Base-by-base conservation (phyloP, 2,329 filamentous ascomycete genomes). In the Talaromyces sp. region DNA sequence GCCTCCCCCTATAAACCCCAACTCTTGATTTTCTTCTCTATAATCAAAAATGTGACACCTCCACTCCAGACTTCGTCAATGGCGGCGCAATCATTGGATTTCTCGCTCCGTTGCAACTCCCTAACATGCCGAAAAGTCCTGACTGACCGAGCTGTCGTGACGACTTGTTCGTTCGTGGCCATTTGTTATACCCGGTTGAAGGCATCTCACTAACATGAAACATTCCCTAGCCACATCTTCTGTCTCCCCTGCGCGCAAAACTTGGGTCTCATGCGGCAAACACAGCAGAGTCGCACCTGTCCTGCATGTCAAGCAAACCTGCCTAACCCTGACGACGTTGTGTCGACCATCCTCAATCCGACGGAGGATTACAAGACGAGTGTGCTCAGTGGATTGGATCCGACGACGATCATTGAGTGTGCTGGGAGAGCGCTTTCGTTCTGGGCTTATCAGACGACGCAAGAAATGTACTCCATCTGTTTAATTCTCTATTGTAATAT, bases 361-460 rank as follows among this genome's bases (percentile, higher is more conserved):
- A 89, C 88, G 0, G 93, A 97, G 72, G 92, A 96, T 69, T 96
- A 95, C 82, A 96, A 96, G 77, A 92, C 91, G 0, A 93, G 89
- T 67, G 86, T 96, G 0, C 82, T 97, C 11, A 92, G 91, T 72
- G 94, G 94, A 0, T 80, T 97, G 0, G 91, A 88, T 67, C 94
- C 94, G 0, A 89, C 85, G 38, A 83, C 89, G 34, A 91, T 97
- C 68, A 92, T 96, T 85, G 93, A 97, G 71, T 68, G 67, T 38
- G 67, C 65, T 1, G 67, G 62, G 11, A 61, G 65, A 61, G 67
- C 67, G 13, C 56, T 67, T 17, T 67, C 63, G 19, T 68, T 96
- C 47, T 68, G 67, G 67, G 54, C 65, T 5, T 68, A 68, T 71
- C 92, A 96, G 74, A 86, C 88, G 19, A 87, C 87, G 1, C 91